These are phyloP conservation scores for Exophiala mesophila DNA, from an alignment of 2,329 filamentous ascomycete species.

Conservation along the genomic window DNA sequence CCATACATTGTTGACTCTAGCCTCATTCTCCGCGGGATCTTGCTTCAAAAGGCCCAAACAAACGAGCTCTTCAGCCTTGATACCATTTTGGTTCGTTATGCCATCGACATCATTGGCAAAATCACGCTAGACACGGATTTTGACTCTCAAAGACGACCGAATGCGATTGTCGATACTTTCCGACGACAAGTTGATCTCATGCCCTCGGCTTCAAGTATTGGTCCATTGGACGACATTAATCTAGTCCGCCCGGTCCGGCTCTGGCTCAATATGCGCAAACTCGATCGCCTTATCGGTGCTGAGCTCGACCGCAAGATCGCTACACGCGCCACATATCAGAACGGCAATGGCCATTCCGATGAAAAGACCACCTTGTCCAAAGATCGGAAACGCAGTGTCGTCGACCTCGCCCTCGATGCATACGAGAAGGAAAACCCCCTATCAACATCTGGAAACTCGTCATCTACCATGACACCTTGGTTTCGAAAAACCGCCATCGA, in stretches of 20 bases:
- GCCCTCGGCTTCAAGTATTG: conserved; percentile 9
- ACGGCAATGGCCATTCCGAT: neutral
- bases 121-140: conserved; percentile 26
- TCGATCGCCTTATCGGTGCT: conserved; percentile 17
- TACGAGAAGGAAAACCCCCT: conserved; percentile 20
- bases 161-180: conserved; percentile 26
- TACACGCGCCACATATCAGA: neutral
- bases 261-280: conserved; percentile 22
- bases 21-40: conserved; percentile 24
- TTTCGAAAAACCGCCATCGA: conserved; percentile 23
- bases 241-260: conserved; percentile 11
- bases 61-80: conserved; percentile 28
- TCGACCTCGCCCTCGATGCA: conserved; percentile 25
- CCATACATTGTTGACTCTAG: conserved; percentile 30
- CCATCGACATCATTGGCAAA: conserved; percentile 33
- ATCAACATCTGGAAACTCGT: neutral
- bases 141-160: conserved; percentile 23
- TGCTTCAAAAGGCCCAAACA: conserved; percentile 21
- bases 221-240: conserved; percentile 12
- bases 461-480: neutral
- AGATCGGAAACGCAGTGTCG: conserved; percentile 19
- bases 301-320: conserved; percentile 20
- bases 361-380: conserved; percentile 9
- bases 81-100: conserved; percentile 27
- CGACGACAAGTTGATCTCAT: conserved; percentile 24